Conservation (phyloP, 495 filamentous ascomycete species). For the Neurospora sp. region DNA sequence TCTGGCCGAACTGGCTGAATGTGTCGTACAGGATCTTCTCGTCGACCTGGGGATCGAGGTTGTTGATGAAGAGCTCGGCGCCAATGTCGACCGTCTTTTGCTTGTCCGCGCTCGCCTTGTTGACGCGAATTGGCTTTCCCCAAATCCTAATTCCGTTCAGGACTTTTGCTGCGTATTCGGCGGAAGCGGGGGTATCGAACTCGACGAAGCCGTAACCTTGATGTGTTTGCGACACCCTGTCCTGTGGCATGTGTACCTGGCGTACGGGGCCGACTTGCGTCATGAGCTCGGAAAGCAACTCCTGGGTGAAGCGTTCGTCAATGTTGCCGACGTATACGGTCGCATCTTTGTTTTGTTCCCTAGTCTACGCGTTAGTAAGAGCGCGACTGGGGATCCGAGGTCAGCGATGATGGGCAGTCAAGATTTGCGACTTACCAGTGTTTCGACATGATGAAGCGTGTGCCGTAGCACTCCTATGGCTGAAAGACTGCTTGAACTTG, state of each 20-base stretch:
- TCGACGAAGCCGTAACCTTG: conserved; percentile 99
- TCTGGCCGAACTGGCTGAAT: conserved; percentile 84
- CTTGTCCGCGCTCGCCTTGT: conserved; percentile 86
- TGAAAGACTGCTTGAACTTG: background rate
- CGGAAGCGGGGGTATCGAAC: conserved; percentile 91
- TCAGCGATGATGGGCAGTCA: background rate
- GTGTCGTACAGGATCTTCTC: conserved; percentile 97
- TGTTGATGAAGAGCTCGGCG: conserved; percentile 94
- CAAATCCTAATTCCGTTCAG: conserved; percentile 93
- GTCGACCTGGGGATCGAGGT: conserved; percentile 88
- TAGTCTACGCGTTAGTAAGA: conserved; percentile 22
- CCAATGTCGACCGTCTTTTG: conserved; percentile 94
- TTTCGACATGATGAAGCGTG: conserved; percentile 25
- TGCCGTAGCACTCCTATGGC: background rate
- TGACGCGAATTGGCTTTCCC: conserved; percentile 92
- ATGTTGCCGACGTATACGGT: conserved; percentile 98
- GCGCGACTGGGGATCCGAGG: background rate
- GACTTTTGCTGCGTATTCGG: conserved; percentile 91
- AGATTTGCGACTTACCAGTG: conserved; percentile 54
- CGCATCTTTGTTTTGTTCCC: conserved; percentile 98
- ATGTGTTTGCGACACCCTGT: conserved; percentile 90
- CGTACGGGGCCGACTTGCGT: conserved; percentile 91
- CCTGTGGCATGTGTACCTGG: conserved; percentile 95
- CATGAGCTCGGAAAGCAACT: conserved; percentile 94
- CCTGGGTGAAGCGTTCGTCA: conserved; percentile 88